Evolutionary conservation across 495 filamentous ascomycete species (phyloP), one percentile per base, ranked within the genome.

Genomic region (Penicillium herquei): DNA sequence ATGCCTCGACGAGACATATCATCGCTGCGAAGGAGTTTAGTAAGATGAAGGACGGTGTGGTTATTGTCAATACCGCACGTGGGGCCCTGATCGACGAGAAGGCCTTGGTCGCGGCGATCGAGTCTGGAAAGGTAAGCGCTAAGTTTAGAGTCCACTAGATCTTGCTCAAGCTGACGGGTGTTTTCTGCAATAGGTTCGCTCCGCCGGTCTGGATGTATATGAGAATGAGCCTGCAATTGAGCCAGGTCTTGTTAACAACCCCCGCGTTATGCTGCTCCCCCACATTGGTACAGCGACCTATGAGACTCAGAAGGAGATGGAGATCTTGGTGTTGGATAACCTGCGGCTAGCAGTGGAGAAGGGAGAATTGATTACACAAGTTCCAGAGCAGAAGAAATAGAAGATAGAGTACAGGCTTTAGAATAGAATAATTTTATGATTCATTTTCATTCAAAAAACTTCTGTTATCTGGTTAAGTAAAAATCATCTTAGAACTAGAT

Each of bases 11-110:
- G n/a, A 73, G 73, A 39, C 83, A 91, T 62, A 89, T 87, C 47
- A 85, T 93, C 54, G 84, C 81, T 44, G 78, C 75, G 13, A 76
- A 78, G 44, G 80, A 90, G 59, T 80, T 93, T 59, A 69, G 67
- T 51, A 81, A 87, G 66, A 86, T 93, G 80, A 92, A 91, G 65
- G 79, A 82, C 58, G 90, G 90, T 11, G 83, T 88, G 12, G 88
- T 91, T 63, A 79, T 93, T 49, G 83, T 93, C 13, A 95, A 95
- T 65, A 92, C 91, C 3, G 90, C 90, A 6, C 82, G 90, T 6
- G 90, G 90, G 17, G 87, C 87, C 32, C 73, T 90, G 52, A 84
- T 93, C 37, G 87, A 95, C 61, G 90, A 95, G 78, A 73, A 79
- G 60, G 88, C 87, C 12, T 82, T 92, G 17, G 89, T 89, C 8